phyloP scores from a whole-genome alignment of 1,139 yeast genomes.

The Pichia sp. region DNA sequence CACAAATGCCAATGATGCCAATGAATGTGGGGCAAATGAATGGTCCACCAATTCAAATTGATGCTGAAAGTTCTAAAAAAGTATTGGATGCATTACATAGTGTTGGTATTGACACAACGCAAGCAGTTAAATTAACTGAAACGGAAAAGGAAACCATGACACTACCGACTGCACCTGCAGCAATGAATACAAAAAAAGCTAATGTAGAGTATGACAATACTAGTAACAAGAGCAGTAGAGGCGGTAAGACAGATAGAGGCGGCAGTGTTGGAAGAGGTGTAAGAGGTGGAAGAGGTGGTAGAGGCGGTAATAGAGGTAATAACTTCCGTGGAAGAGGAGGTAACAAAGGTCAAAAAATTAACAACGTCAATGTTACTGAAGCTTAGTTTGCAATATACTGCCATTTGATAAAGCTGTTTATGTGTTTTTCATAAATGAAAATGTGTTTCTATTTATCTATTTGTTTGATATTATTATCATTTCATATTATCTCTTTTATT shows the following conservation, averaged over 20 bases:
- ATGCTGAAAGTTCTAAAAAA: conserved; percentile 2
- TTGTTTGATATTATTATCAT: not conserved
- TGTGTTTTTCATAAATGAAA: not conserved
- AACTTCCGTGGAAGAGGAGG: conserved; percentile 1
- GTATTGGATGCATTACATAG: conserved; percentile 5
- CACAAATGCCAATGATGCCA: conserved; percentile 2
- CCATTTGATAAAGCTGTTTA: not conserved
- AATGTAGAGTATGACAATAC: not conserved
- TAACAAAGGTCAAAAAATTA: not conserved
- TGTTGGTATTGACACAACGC: not conserved
- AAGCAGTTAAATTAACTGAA: not conserved
- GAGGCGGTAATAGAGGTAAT: conserved; percentile 4
- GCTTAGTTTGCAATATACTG: not conserved
- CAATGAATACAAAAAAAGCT: no score
- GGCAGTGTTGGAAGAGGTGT: not conserved
- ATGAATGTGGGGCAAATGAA: not conserved
- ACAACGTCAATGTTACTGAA: not conserved
- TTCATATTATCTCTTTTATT: not conserved
- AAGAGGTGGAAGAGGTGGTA: not conserved
- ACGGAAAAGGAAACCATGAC: not conserved
- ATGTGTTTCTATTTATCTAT: not conserved
- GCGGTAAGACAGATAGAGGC: not conserved
- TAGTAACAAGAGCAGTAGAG: not conserved
- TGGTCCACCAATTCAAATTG: conserved; percentile 1
- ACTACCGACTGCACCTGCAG: not conserved